Evolutionary conservation across 768 basidiomycete species (phyloP).

Genomic region (Mycena galericulata): DNA sequence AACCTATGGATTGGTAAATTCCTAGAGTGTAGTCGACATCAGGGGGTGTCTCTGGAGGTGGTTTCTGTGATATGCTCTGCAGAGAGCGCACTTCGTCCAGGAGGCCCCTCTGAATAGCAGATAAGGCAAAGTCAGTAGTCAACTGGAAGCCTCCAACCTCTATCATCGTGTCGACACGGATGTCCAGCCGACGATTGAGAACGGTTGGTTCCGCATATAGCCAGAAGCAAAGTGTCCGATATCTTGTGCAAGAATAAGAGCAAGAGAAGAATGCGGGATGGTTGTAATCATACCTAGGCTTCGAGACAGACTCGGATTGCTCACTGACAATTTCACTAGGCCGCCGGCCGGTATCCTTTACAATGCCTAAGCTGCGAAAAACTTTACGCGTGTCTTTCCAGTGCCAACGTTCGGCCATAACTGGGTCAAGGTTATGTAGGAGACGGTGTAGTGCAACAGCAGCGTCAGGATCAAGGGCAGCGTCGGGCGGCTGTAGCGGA

Average conservation of each 20-base stretch:
- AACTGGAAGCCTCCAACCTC: constrained; percentile 59
- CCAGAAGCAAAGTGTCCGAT: constrained; percentile 91
- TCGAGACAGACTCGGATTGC: constrained; percentile 59
- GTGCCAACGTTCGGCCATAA: constrained; percentile 89
- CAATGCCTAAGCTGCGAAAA: constrained; percentile 79
- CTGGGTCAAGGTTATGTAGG: constrained; percentile 75
- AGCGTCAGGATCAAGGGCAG: constrained; percentile 62
- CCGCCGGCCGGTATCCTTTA: constrained; percentile 73
- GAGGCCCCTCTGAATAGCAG: constrained; percentile 71
- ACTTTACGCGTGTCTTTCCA: constrained; percentile 97
- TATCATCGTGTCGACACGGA: constrained; percentile 91
- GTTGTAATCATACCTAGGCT: constrained; percentile 63
- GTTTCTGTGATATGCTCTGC: constrained; percentile 32
- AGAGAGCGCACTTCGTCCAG: constrained; percentile 81
- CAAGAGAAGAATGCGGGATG: background rate
- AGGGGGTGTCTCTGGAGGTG: background rate
- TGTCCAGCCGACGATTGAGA: constrained; percentile 77
- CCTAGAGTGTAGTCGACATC: constrained; percentile 79
- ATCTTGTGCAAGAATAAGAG: constrained; percentile 60
- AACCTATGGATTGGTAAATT: constrained; percentile 95
- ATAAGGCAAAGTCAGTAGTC: constrained; percentile 6
- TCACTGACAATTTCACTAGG: constrained; percentile 78
- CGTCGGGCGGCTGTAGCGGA: constrained; percentile 70
- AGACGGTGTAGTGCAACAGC: constrained; percentile 77
- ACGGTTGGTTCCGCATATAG: constrained; percentile 77